phyloP scores from a whole-genome alignment of 148 eudicot species.

The Simmondsia chinensis region DNA sequence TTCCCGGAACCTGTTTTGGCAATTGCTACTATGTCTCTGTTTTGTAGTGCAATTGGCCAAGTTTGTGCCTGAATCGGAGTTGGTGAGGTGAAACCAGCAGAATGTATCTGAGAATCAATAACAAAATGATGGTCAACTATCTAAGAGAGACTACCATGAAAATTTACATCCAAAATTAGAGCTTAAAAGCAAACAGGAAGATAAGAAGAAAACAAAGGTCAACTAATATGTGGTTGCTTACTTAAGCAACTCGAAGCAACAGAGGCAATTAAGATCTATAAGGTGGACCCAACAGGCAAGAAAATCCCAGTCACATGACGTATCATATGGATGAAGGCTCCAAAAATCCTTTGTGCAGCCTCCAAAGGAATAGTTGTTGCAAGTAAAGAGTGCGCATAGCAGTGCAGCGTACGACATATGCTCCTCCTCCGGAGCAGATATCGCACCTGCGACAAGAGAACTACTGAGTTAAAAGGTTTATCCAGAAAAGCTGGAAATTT shows the following conservation, averaged over 20 bases:
- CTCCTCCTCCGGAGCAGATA: slow-evolving; percentile 99
- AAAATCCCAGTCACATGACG: slow-evolving; percentile 77
- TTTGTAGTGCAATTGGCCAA: slow-evolving; percentile 94
- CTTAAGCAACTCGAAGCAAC: slow-evolving; percentile 98
- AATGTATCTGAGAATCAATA: slow-evolving; percentile 47
- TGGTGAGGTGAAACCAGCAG: slow-evolving; percentile 85
- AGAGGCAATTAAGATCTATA: slow-evolving; percentile 73
- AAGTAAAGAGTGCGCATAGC: slow-evolving; percentile 58
- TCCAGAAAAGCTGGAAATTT: slow-evolving; percentile 4
- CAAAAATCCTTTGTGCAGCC: slow-evolving; percentile 95
- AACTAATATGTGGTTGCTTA: slow-evolving; percentile 81
- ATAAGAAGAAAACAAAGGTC: slow-evolving; percentile 11
- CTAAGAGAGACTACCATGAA: background rate
- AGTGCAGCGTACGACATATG: slow-evolving; percentile 99
- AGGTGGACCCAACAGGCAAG: slow-evolving; percentile 80
- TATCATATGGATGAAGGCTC: slow-evolving; percentile 88
- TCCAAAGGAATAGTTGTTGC: slow-evolving; percentile 73
- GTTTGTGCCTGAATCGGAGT: slow-evolving; percentile 99
- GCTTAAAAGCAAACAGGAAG: slow-evolving; percentile 4
- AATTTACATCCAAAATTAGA: background rate
- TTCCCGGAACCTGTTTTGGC: slow-evolving; percentile 99
- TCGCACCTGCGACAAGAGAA: slow-evolving; percentile 99
- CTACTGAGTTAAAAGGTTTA: slow-evolving; percentile 40
- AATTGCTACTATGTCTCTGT: slow-evolving; percentile 90
- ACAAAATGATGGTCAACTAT: slow-evolving; percentile 9